Conservation (phyloP, 139 green algal genomes). For the Yamagishiella unicocca region DNA sequence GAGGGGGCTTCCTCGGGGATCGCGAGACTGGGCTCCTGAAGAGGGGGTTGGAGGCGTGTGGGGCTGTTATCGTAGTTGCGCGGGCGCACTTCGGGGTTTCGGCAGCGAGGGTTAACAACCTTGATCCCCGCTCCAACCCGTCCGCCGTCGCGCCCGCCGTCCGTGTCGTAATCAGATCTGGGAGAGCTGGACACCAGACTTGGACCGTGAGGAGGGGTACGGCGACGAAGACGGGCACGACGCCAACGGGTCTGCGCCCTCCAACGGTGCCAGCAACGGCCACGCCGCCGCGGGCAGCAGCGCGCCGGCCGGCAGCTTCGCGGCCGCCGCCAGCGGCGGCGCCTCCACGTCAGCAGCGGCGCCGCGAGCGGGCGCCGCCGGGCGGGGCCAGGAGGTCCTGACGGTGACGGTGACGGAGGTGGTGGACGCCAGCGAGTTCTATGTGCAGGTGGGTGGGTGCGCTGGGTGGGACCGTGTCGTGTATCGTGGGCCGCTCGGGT, state of each 20-base stretch:
- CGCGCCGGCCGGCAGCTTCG: slow-evolving; percentile 1
- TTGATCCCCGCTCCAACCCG: not conserved
- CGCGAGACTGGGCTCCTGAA: too few species aligned
- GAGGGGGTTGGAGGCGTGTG: too few species aligned
- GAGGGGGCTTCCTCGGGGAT: too few species aligned
- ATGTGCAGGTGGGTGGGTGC: slow-evolving; percentile 69
- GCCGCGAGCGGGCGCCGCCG: slow-evolving; percentile 22
- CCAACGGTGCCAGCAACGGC: not conserved
- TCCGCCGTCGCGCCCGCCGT: not conserved
- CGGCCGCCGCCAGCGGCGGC: not conserved
- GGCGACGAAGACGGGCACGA: slow-evolving; percentile 51
- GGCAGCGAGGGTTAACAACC: too few species aligned
- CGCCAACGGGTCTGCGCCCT: not conserved
- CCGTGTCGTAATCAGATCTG: slow-evolving; percentile 66
- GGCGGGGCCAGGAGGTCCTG: slow-evolving; percentile 23
- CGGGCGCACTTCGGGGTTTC: too few species aligned
- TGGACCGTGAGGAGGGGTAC: slow-evolving; percentile 50
- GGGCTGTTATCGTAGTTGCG: too few species aligned
- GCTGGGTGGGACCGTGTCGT: too few species aligned
- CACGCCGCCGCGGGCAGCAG: slow-evolving; percentile 13
- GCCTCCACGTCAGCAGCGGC: slow-evolving; percentile 33
- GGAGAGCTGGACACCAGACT: slow-evolving; percentile 72
- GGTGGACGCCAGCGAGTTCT: slow-evolving; percentile 80
- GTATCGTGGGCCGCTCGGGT: too few species aligned
- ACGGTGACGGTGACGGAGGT: slow-evolving; percentile 91